Evolutionary conservation across 2,329 filamentous ascomycete species (phyloP), one percentile per base, ranked within the genome.

Genomic region (Epichloe baconii): DNA sequence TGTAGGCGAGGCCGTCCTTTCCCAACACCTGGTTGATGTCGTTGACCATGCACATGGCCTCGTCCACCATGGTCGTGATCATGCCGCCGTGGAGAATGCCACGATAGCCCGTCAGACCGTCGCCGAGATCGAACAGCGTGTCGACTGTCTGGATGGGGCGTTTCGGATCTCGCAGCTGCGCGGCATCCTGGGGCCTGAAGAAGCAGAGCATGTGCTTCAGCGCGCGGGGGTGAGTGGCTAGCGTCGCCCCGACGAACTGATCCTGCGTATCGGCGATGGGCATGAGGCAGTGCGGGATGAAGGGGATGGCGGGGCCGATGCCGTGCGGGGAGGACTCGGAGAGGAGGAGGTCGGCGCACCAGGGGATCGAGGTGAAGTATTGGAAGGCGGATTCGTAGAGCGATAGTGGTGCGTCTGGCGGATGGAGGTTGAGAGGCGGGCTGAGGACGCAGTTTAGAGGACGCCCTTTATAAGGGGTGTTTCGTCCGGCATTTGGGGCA

Each of bases 11-110:
- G 0, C 59, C 61, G 1, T 60, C 51, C 52, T 69, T 67, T 2
- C 60, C 60, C 38, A 69, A 55, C 0, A 60, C 61, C 19, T 55
- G 50, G 31, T 71, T 71, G 6, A 69, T 55, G 47, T 70, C 67
- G 21, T 65, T 61, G 17, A 71, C 52, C 2, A 59, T 57, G 3
- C 67, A 66, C 55, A 68, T 64, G 5, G 63, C 55, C 59, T 71
- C 68, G 46, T 71, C 68, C 23, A 67, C 53, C 49, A 71, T 54
- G 5, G 67, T 57, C 37, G 63, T 62, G 8, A 61, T 58, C 44
- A 69, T 54, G 11, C 68, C 68, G 6, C 68, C 68, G 50, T 71
- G 68, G 2, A 68, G 53, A 10, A 69, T 52, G 7, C 57, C 57
- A 1, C 61, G 56, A 36, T 62, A 66, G 2, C 69, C 66, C 6